phyloP scores from a whole-genome alignment of 306 rosid genomes.

The Cucumis melo region DNA sequence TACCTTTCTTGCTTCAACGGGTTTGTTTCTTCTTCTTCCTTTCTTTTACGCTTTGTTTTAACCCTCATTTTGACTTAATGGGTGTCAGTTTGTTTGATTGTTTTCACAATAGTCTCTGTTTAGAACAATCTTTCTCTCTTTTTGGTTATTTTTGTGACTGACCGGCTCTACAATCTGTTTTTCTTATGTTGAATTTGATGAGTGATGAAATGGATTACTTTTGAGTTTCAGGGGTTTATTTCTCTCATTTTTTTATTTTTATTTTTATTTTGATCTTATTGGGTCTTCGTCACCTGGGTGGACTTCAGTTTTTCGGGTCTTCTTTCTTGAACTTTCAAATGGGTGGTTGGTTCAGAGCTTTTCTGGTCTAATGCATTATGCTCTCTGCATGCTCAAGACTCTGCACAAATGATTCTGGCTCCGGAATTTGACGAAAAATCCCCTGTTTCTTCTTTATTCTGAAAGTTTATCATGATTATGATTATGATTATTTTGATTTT shows the following conservation, averaged over 20 bases:
- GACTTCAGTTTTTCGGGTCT: not conserved
- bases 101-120: not conserved
- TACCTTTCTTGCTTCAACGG: not conserved
- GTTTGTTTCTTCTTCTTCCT: conserved; percentile 1
- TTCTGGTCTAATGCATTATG: not conserved
- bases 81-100: not conserved
- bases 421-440: not conserved
- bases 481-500: too few relatives aligned
- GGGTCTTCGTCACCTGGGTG: not conserved
- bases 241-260: not conserved
- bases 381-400: not conserved
- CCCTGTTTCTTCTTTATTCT: not conserved
- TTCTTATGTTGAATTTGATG: not conserved
- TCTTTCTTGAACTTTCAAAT: not conserved
- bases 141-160: not conserved
- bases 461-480: not conserved
- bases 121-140: not conserved
- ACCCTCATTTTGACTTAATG: not conserved
- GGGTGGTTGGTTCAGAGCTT: not conserved
- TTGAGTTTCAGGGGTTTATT: not conserved
- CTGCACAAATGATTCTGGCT: not conserved
- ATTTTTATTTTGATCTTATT: not conserved
- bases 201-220: not conserved
- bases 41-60: not conserved
- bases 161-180: not conserved